phyloP scores from a whole-genome alignment of 2,329 filamentous ascomycete species.

The Dothideomycetes sp. region DNA sequence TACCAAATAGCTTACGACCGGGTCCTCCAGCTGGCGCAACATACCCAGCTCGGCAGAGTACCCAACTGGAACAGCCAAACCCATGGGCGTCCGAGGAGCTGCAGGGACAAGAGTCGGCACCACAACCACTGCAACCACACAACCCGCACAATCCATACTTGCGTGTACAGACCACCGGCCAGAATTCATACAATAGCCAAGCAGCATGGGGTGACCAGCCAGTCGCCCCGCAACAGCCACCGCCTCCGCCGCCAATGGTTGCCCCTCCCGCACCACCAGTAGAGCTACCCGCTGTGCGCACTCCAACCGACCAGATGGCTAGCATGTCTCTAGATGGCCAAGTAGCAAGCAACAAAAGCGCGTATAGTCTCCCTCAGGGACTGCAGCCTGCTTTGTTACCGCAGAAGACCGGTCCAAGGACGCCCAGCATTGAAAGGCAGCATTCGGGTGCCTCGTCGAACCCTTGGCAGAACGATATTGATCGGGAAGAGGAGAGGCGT shows the following conservation, averaged over 20 bases:
- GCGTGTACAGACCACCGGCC: constrained; percentile 25
- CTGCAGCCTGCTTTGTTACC: constrained; percentile 2
- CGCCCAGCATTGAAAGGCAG: background rate
- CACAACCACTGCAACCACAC: constrained; percentile 25
- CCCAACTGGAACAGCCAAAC: background rate
- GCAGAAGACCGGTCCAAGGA: constrained; percentile 5
- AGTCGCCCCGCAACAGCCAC: constrained; percentile 10
- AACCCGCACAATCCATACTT: constrained; percentile 37
- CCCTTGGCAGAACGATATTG: constrained; percentile 10
- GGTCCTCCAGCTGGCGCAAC: background rate
- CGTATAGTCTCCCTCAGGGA: background rate
- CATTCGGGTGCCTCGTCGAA: constrained; percentile 12
- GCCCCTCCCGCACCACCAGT: constrained; percentile 20
- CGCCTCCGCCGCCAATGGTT: constrained; percentile 14
- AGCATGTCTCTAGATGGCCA: constrained; percentile 23
- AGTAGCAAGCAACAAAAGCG: background rate
- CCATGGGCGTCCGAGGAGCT: constrained; percentile 3
- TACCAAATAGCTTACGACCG: background rate
- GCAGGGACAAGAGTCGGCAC: background rate
- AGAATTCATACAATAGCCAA: constrained; percentile 24
- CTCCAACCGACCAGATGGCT: constrained; percentile 29
- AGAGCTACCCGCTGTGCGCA: constrained; percentile 30
- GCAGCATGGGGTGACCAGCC: constrained; percentile 26
- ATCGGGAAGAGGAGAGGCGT: constrained; percentile 14
- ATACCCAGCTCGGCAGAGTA: background rate